phyloP scores from a whole-genome alignment of 768 basidiomycete genomes.

The Suillus occidentalis region DNA sequence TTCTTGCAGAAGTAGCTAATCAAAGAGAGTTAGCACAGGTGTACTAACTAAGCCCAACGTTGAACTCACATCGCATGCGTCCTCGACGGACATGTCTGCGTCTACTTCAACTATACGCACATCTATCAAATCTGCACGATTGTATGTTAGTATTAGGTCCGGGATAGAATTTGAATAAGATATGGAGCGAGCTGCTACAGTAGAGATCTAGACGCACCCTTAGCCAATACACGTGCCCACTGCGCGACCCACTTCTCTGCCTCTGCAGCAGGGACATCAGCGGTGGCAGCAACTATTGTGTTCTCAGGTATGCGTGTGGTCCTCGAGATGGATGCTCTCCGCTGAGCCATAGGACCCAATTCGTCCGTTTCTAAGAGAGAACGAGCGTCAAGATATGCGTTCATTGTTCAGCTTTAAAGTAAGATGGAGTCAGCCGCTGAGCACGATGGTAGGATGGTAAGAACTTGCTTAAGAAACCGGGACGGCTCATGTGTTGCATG shows the following conservation, averaged over 20 bases:
- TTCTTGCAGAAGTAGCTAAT: constrained; percentile 61
- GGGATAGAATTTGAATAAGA: neutral
- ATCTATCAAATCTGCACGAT: constrained; percentile 63
- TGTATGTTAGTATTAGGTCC: neutral
- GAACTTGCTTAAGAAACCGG: neutral
- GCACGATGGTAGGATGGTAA: neutral
- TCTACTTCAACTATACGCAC: constrained; percentile 64
- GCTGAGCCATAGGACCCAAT: constrained; percentile 11
- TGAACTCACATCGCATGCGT: constrained; percentile 70
- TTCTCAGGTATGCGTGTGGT: constrained; percentile 13
- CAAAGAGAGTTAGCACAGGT: constrained; percentile 5
- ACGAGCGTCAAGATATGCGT: neutral
- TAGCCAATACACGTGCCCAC: constrained; percentile 57
- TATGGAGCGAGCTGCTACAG: neutral
- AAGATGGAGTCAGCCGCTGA: neutral
- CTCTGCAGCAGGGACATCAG: constrained; percentile 25
- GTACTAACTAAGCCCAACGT: neutral
- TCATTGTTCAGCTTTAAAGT: neutral
- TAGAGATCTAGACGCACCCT: constrained; percentile 43
- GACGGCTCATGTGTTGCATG: neutral
- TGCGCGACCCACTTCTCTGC: constrained; percentile 54
- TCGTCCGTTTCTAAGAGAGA: constrained; percentile 1
- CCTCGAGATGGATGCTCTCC: constrained; percentile 21
- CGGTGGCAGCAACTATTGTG: constrained; percentile 18
- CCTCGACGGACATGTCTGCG: constrained; percentile 75